Conservation (phyloP, 1,139 yeast genomes). For the Nakaseomyces kungkrabaensis region DNA sequence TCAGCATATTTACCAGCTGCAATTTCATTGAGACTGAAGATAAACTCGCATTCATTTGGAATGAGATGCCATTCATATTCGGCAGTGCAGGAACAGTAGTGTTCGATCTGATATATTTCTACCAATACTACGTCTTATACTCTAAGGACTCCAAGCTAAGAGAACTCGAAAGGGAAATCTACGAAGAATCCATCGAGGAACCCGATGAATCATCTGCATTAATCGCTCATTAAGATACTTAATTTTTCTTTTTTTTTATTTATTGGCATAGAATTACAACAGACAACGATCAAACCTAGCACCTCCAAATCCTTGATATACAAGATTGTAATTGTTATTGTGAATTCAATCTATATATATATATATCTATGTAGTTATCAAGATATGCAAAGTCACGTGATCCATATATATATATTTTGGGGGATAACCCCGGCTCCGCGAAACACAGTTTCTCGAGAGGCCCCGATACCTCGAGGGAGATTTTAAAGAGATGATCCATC, state of each 20-base stretch:
- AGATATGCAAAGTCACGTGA: no score
- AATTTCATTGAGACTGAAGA: slow-evolving; percentile 28
- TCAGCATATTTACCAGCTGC: slow-evolving; percentile 54
- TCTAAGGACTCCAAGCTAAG: slow-evolving; percentile 24
- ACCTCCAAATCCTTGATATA: no score
- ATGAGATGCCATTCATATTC: slow-evolving; percentile 71
- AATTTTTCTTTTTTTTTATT: no score
- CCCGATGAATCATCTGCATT: background rate
- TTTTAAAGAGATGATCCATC: no score
- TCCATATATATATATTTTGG: no score
- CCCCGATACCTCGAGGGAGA: no score
- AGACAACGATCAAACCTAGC: background rate
- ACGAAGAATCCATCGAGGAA: background rate
- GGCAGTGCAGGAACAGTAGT: slow-evolving; percentile 83
- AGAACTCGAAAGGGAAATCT: slow-evolving; percentile 19
- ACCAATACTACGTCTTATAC: slow-evolving; percentile 39
- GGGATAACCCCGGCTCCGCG: no score
- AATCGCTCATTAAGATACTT: background rate
- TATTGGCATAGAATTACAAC: background rate
- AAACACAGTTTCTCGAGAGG: no score
- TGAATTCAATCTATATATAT: no score
- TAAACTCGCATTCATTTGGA: slow-evolving; percentile 42
- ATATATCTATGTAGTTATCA: no score
- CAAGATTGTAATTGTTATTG: no score
- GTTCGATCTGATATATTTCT: slow-evolving; percentile 67